These are phyloP conservation scores for Pichia cactophila DNA, from an alignment of 1,139 yeast species.

Conservation along the genomic window DNA sequence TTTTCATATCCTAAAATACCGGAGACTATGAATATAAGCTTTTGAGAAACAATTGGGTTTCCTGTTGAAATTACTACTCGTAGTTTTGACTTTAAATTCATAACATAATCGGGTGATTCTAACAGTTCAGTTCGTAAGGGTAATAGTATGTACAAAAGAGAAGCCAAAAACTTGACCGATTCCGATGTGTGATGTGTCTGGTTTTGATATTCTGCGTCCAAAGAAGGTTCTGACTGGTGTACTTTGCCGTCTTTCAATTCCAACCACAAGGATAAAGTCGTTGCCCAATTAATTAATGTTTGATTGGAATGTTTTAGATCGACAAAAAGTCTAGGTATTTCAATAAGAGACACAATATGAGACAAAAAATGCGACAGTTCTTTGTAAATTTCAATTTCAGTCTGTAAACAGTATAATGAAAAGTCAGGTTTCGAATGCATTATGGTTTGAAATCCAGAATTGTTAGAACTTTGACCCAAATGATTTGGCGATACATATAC, in stretches of 20 bases:
- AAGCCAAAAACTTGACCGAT: constrained; percentile 35
- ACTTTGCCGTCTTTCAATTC: constrained; percentile 45
- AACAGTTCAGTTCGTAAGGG: constrained; percentile 35
- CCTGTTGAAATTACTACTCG: constrained; percentile 49
- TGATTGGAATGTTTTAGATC: constrained; percentile 23
- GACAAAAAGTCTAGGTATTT: constrained; percentile 40
- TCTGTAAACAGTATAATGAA: constrained; percentile 34
- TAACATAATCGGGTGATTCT: constrained; percentile 30
- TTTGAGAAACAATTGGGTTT: constrained; percentile 51
- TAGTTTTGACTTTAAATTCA: constrained; percentile 21
- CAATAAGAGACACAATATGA: constrained; percentile 35
- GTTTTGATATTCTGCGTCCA: not conserved
- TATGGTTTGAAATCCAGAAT: not conserved
- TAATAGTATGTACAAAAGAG: constrained; percentile 37
- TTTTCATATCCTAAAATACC: constrained; percentile 36
- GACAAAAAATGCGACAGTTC: constrained; percentile 34
- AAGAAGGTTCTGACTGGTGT: constrained; percentile 3
- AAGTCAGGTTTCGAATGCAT: constrained; percentile 21
- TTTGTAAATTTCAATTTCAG: constrained; percentile 36
- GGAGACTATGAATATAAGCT: constrained; percentile 42
- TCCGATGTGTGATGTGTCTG: not conserved
- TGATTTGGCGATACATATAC: not conserved
- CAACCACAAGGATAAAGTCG: constrained; percentile 46
- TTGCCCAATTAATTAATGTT: constrained; percentile 42
- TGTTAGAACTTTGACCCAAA: not conserved